Evolutionary conservation across 441 rosid species (phyloP).

Genomic region (Euphorbia celastroides): DNA sequence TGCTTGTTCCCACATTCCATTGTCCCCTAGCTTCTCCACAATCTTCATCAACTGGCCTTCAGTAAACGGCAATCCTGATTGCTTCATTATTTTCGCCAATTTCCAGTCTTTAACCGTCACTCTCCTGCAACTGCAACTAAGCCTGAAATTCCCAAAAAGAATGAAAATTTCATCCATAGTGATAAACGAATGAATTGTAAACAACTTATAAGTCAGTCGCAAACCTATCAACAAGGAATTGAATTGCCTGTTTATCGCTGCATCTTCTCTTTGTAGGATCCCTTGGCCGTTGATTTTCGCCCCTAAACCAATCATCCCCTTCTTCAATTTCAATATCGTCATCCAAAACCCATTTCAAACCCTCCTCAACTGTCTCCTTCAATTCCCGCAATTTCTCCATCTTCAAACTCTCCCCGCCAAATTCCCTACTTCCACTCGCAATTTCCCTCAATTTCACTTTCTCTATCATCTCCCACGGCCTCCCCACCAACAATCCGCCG

Average conservation of each 20-base stretch:
- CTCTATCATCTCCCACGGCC: conserved; percentile 90
- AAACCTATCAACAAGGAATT: conserved; percentile 67
- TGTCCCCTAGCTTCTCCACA: conserved; percentile 56
- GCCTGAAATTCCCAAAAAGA: conserved; percentile 35
- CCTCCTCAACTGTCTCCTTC: conserved; percentile 64
- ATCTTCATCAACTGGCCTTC: conserved; percentile 83
- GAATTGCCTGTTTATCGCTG: conserved; percentile 56
- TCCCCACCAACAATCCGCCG: conserved; percentile 45
- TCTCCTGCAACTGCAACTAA: conserved; percentile 56
- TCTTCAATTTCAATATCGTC: conserved; percentile 58
- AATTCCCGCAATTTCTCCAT: conserved; percentile 56
- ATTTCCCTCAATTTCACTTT: conserved; percentile 49
- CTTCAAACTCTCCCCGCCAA: conserved; percentile 36
- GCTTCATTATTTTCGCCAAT: conserved; percentile 84
- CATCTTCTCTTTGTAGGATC: conserved; percentile 49
- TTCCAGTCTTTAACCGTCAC: conserved; percentile 75
- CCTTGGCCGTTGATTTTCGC: conserved; percentile 23
- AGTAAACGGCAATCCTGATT: conserved; percentile 62
- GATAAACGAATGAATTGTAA: neutral
- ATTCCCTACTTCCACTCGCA: conserved; percentile 42
- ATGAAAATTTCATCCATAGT: neutral
- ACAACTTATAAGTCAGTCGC: neutral
- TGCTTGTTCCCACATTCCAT: conserved; percentile 70
- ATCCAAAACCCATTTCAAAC: conserved; percentile 73
- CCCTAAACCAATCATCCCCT: conserved; percentile 17